Conservation (phyloP, 306 rosid genomes). For the Inga leiocalycina region DNA sequence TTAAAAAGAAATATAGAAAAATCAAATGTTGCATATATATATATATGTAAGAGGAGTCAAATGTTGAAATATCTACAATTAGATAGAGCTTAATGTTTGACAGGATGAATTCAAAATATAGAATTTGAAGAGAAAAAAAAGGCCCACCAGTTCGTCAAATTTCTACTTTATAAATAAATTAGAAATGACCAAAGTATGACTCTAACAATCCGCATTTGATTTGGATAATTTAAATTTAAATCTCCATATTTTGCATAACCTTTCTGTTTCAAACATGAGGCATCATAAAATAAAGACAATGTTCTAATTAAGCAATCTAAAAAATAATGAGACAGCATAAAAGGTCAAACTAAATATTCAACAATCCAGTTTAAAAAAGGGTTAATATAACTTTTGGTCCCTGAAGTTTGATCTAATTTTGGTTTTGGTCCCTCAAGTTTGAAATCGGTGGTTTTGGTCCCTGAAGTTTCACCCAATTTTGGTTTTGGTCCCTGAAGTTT, state of each 20-base stretch:
- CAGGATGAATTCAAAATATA: no score
- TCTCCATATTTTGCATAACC: background rate
- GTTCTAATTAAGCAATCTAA: background rate
- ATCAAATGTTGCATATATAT: no score
- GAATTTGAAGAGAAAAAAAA: no score
- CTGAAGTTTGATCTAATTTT: no score
- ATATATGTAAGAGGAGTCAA: background rate
- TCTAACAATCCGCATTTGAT: background rate
- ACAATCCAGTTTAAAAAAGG: background rate
- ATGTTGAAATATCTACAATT: background rate
- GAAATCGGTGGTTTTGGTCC: no score
- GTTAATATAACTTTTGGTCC: no score
- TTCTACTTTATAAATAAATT: background rate
- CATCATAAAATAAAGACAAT: background rate
- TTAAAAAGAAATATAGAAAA: no score
- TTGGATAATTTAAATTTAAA: background rate
- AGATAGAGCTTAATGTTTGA: background rate
- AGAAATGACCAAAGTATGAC: no score
- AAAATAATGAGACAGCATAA: background rate
- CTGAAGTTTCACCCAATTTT: no score
- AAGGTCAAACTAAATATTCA: background rate
- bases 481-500: no score
- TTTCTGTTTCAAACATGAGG: background rate
- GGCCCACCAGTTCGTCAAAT: background rate
- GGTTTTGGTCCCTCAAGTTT: no score